Percentiles rank a stretch among this genome's conserved stretches.
These are phyloP conservation scores for Trametes coccinea DNA, from an alignment of 768 basidiomycete genomes.

Conservation along the genomic window DNA sequence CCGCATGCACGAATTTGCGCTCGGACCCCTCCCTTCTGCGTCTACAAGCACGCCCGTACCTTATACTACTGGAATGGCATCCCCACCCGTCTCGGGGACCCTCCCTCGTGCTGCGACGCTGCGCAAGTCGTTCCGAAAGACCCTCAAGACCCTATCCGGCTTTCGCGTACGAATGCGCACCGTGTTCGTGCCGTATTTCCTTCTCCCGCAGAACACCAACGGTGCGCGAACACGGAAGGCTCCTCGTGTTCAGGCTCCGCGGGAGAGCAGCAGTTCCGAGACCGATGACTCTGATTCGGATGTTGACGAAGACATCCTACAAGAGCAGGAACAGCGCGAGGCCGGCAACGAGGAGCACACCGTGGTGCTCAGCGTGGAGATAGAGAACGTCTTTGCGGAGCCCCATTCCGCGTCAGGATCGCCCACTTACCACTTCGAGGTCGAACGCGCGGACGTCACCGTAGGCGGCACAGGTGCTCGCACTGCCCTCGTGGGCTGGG, in stretches of 20 bases:
- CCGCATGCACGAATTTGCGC: constrained; percentile 62
- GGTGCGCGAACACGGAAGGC: constrained; percentile 5
- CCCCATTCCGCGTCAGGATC: constrained; percentile 30
- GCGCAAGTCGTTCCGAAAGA: constrained; percentile 83
- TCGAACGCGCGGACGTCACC: constrained; percentile 73
- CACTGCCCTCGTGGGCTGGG: constrained; percentile 52
- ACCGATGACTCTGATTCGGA: constrained; percentile 30
- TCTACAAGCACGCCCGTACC: constrained; percentile 49
- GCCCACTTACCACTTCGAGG: constrained; percentile 62
- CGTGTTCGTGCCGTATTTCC: constrained; percentile 83
- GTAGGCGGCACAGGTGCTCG: constrained; percentile 68
- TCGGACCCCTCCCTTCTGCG: constrained; percentile 55
- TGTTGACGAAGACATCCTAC: constrained; percentile 49
- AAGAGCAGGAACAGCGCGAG: constrained; percentile 43
- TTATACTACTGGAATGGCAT: constrained; percentile 41
- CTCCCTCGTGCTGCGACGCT: constrained; percentile 52
- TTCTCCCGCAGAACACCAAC: constrained; percentile 48
- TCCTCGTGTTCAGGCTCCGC: background rate
- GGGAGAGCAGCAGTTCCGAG: background rate
- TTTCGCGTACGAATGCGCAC: constrained; percentile 94
- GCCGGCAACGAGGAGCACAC: constrained; percentile 82
- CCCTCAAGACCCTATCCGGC: constrained; percentile 75
- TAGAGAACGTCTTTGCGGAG: constrained; percentile 63
- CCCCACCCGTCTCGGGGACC: background rate
- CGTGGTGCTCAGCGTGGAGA: constrained; percentile 87